These are phyloP conservation scores for Exutisphaerella laricina DNA, from an alignment of 2,329 filamentous ascomycete genomes.

Conservation along the genomic window DNA sequence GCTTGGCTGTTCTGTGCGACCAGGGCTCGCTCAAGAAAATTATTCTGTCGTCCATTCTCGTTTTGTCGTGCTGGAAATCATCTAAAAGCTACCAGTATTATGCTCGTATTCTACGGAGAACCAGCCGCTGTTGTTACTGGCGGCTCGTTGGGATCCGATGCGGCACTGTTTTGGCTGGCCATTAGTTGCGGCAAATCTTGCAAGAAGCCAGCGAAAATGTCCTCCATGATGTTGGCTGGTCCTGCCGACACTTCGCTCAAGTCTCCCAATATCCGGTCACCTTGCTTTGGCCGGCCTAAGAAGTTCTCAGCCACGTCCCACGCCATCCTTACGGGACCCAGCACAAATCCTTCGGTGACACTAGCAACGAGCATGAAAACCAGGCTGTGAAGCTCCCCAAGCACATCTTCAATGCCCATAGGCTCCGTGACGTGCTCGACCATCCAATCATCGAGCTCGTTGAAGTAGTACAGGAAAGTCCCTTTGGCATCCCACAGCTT, in stretches of 20 bases:
- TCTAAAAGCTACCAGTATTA: too few relatives aligned
- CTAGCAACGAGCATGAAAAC: constrained; percentile 7
- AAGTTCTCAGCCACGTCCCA: constrained; percentile 7
- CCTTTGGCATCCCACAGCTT: constrained; percentile 11
- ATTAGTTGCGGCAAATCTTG: background rate
- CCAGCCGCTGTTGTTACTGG: background rate
- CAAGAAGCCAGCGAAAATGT: constrained; percentile 1
- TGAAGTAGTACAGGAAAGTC: constrained; percentile 8
- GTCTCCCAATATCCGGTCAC: constrained; percentile 16
- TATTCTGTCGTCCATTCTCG: too few relatives aligned
- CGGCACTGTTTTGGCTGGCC: background rate
- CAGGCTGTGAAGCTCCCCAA: constrained; percentile 1
- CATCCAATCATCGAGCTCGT: constrained; percentile 11
- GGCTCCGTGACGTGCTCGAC: constrained; percentile 13
- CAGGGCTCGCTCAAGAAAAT: too few relatives aligned
- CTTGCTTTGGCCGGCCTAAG: constrained; percentile 11
- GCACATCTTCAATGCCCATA: constrained; percentile 7
- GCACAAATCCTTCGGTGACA: background rate
- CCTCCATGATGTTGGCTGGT: constrained; percentile 5
- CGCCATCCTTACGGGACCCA: constrained; percentile 2
- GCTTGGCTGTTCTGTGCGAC: too few relatives aligned
- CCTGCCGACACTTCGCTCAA: background rate
- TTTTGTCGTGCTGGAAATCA: too few relatives aligned
- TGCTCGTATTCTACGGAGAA: background rate
- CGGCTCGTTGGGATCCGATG: background rate